phyloP scores from a whole-genome alignment of 257 asterid genomes.

The Ajuga chamaepitys region DNA sequence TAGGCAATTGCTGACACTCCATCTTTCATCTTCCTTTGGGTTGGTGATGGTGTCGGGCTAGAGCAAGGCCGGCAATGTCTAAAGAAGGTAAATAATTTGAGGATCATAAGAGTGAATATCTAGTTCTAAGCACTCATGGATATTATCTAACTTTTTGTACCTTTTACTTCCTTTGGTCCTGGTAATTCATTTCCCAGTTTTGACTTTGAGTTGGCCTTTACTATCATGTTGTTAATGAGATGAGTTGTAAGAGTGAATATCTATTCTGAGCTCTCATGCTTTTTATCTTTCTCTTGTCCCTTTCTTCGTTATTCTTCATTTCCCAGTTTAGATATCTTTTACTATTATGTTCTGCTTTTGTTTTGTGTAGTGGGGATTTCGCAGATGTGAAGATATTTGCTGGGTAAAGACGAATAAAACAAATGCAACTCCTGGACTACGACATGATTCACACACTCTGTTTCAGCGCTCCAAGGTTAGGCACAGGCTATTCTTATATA shows the following conservation, averaged over 20 bases:
- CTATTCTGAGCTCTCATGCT: not conserved
- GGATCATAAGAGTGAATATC: not conserved
- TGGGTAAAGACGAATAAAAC: constrained; percentile 98
- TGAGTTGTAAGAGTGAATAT: not conserved
- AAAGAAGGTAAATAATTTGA: constrained; percentile 59
- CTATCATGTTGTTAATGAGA: not conserved
- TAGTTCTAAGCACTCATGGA: constrained; percentile 1
- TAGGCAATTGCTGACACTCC: constrained; percentile 99
- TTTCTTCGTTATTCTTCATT: constrained; percentile 2
- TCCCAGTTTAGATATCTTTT: not conserved
- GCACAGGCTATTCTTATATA: constrained; percentile 7
- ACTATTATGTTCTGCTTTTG: constrained; percentile 2
- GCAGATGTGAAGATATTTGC: constrained; percentile 99
- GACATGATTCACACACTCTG: constrained; percentile 95
- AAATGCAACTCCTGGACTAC: constrained; percentile 90
- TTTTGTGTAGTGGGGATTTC: constrained; percentile 88
- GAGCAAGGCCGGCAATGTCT: constrained; percentile 99
- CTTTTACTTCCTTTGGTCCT: not conserved
- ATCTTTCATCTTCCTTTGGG: constrained; percentile 98
- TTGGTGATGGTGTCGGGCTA: constrained; percentile 97
- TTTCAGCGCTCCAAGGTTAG: constrained; percentile 92
- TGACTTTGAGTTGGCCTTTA: too few relatives aligned
- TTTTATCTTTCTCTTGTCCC: not conserved
- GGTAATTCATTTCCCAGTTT: constrained; percentile 1
- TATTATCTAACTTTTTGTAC: not conserved